Evolutionary conservation across 495 filamentous ascomycete species (phyloP).

Genomic region (Parathielavia hyrcaniae): DNA sequence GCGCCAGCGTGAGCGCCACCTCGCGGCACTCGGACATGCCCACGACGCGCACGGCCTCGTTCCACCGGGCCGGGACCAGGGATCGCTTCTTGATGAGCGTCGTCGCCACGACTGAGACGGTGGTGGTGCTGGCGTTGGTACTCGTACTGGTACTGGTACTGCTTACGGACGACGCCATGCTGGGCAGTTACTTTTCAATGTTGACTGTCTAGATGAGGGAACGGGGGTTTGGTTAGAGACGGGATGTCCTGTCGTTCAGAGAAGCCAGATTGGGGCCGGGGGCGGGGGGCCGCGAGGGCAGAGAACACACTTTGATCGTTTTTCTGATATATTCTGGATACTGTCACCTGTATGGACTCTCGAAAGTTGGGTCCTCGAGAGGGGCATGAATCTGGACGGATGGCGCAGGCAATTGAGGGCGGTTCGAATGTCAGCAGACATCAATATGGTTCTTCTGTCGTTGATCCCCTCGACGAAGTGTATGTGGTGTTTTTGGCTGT

Average conservation of each 20-base stretch:
- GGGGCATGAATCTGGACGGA: constrained; percentile 62
- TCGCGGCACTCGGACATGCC: constrained; percentile 56
- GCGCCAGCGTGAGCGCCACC: constrained; percentile 60
- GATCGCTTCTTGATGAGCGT: constrained; percentile 42
- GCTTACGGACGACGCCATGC: constrained; percentile 25
- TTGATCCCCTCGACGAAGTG: constrained; percentile 15
- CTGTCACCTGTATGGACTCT: constrained; percentile 66
- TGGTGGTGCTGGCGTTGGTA: constrained; percentile 24
- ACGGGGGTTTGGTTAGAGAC: not conserved
- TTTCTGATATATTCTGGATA: constrained; percentile 48
- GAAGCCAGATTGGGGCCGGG: not conserved
- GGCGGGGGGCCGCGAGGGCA: not conserved
- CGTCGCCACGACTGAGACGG: constrained; percentile 18
- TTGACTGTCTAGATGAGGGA: not conserved
- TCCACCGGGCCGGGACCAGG: constrained; percentile 43
- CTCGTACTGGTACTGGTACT: constrained; percentile 24
- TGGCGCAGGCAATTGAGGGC: constrained; percentile 62
- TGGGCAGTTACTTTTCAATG: constrained; percentile 19
- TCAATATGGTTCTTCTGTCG: constrained; percentile 49
- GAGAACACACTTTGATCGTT: constrained; percentile 10
- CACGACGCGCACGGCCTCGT: constrained; percentile 52
- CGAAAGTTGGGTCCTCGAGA: constrained; percentile 66
- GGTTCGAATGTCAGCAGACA: constrained; percentile 70
- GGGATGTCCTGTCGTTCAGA: not conserved
- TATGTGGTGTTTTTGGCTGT: not conserved